These are phyloP conservation scores for Myxozyma mucilagina DNA, from an alignment of 805 yeast species.

Conservation along the genomic window DNA sequence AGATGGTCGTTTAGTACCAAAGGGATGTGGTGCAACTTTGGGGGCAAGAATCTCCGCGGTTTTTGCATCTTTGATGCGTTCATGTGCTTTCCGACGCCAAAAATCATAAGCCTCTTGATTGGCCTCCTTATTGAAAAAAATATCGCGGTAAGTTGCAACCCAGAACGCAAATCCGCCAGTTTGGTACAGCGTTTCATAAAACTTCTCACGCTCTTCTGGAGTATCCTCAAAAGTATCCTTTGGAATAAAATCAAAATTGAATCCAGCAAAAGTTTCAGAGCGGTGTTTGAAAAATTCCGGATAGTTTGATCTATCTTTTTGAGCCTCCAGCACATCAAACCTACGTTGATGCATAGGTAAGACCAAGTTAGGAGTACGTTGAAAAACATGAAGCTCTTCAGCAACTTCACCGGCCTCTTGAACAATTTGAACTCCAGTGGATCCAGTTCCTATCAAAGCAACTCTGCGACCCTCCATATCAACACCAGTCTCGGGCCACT, in stretches of 20 bases:
- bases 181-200: slow-evolving; percentile 34
- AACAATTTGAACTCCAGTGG: slow-evolving; percentile 39
- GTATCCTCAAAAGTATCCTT: slow-evolving; percentile 30
- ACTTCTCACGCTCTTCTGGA: slow-evolving; percentile 31
- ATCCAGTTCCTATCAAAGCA: slow-evolving; percentile 40
- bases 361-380: slow-evolving; percentile 36
- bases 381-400: slow-evolving; percentile 33
- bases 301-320: slow-evolving; percentile 14
- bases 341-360: slow-evolving; percentile 35
- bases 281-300: slow-evolving; percentile 27
- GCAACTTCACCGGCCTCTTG: slow-evolving; percentile 35
- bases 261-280: slow-evolving; percentile 33
- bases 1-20: slow-evolving; percentile 36
- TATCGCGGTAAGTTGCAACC: slow-evolving; percentile 36
- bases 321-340: slow-evolving; percentile 8
- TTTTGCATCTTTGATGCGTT: slow-evolving; percentile 34
- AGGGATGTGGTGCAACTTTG: slow-evolving; percentile 34
- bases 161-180: slow-evolving; percentile 39
- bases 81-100: slow-evolving; percentile 33
- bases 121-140: slow-evolving; percentile 29
- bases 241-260: slow-evolving; percentile 17
- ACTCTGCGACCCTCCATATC: slow-evolving; percentile 32
- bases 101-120: slow-evolving; percentile 33
- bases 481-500: slow-evolving; percentile 36
- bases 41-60: slow-evolving; percentile 35